Evolutionary conservation across 805 yeast genomes (phyloP).

Genomic region (Candida boleticola): DNA sequence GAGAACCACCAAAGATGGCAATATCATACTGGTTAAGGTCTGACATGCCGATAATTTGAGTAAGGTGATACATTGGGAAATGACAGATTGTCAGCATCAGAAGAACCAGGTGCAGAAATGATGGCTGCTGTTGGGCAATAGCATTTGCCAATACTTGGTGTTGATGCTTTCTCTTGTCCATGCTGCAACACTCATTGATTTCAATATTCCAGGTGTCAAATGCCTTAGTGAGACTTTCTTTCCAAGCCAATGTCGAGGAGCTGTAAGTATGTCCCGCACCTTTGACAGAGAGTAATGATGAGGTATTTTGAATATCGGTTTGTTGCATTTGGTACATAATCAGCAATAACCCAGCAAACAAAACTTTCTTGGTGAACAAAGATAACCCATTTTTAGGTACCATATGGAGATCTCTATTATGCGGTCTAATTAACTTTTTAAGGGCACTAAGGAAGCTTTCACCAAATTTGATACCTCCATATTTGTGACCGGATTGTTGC

Average conservation of each 20-base stretch:
- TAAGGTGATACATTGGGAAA: conserved; percentile 67
- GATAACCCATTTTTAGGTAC: conserved; percentile 35
- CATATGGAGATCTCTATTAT: conserved; percentile 23
- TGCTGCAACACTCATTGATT: conserved; percentile 25
- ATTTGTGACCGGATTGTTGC: not conserved
- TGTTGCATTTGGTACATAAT: conserved; percentile 73
- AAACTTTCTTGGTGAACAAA: conserved; percentile 62
- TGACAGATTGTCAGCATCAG: conserved; percentile 36
- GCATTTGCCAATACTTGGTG: not conserved
- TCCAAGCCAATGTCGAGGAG: conserved; percentile 49
- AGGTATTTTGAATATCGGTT: conserved; percentile 58
- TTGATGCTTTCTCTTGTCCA: not conserved
- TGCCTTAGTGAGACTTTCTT: conserved; percentile 65
- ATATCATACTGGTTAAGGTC: conserved; percentile 76
- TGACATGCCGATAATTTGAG: conserved; percentile 60
- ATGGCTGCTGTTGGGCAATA: conserved; percentile 9
- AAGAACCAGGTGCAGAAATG: conserved; percentile 32
- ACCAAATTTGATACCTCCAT: conserved; percentile 12
- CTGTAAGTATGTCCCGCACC: conserved; percentile 31
- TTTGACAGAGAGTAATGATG: conserved; percentile 25
- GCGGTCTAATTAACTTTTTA: conserved; percentile 55
- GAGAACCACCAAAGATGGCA: conserved; percentile 78
- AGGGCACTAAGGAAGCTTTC: conserved; percentile 52
- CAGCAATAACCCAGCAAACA: conserved; percentile 65
- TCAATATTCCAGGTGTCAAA: conserved; percentile 67